Base-by-base conservation (phyloP, 2,329 filamentous ascomycete species). In the Calonectria honghensis region DNA sequence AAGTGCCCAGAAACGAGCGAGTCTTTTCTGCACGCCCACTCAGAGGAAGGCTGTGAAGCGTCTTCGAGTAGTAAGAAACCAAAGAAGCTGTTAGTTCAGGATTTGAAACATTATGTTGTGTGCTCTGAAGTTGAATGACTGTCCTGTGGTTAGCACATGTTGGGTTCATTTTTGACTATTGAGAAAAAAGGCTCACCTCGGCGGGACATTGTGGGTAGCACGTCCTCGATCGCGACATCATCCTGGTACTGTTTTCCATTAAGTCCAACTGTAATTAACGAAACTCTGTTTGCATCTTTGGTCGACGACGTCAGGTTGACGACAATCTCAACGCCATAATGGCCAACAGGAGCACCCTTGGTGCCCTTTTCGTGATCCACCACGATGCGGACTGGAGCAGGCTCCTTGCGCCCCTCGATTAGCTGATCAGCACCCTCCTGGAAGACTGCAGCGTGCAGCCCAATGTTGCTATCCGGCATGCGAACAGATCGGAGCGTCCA, bases 401-500 rank as follows among this genome's bases (percentile, higher is more conserved):
- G 92, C 79, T 93, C 91, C 77, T 89, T 90, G 72, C 94, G 90
- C 2, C 92, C 92, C 75, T 93, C 91, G 32, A 93, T 84, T 18
- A 92, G 86, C 73, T 92, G 88, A 73, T 91, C 89, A 20, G 91
- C 90, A 0, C 90, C 91, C 81, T 95, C 93, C 79, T 96, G 93
- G 73, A 94, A 95, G 4, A 96, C 89, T 7, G 94, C 94, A 1
- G 92, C 91, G 79, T 92, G 91, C 32, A 93, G 79, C 13, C 88
- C 90, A 13, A 93, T 84, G 69, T 89, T 90, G 73, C 86, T 90
- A 80, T 93, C 93, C 48, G 90, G 89, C 82, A 92, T 90, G 73
- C 89, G 91, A 18, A 92, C 90, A 27, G 93, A 94, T 48, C 95
- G 91, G 39, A 97, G 90, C 39, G 94, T 94, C 96, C 95, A 98